Percentiles rank a stretch among this genome's conserved stretches.
phyloP scores from a whole-genome alignment of 495 filamentous ascomycete genomes.

The Aspergillus haitiensis region DNA sequence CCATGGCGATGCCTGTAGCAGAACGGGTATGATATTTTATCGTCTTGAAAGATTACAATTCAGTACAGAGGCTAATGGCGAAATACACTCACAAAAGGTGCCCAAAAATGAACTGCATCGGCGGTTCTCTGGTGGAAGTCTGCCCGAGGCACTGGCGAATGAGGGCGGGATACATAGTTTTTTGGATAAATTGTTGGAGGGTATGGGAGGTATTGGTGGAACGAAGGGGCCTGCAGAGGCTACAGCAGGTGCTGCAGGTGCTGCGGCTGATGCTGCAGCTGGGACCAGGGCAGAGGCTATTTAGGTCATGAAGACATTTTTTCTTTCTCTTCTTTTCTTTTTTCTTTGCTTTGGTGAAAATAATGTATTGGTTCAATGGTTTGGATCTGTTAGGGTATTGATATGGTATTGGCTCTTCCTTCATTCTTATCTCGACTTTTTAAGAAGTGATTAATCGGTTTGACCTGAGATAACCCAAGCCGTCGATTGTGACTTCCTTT shows the following conservation, averaged over 20 bases:
- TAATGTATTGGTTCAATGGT: neutral
- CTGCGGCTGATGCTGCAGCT: neutral
- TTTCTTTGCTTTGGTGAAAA: neutral
- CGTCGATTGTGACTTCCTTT: neutral
- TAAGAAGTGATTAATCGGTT: neutral
- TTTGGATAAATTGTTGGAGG: conserved; percentile 1
- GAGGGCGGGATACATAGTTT: conserved; percentile 4
- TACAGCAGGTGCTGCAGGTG: neutral
- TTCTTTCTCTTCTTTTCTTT: neutral
- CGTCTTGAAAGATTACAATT: neutral
- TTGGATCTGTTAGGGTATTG: neutral
- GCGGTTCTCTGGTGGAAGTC: conserved; percentile 2
- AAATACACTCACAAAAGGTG: neutral
- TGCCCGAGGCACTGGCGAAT: conserved; percentile 5
- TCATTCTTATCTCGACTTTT: no score
- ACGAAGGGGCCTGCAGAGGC: neutral
- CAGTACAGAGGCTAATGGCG: neutral
- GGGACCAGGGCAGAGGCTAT: neutral
- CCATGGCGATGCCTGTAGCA: conserved; percentile 16
- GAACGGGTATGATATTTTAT: conserved; percentile 1
- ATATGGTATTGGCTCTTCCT: no score
- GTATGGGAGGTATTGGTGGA: neutral
- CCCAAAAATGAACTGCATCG: neutral
- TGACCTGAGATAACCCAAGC: neutral
- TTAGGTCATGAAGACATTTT: neutral